Conservation (phyloP, 139 green algal genomes). For the Pleodorina starrii region DNA sequence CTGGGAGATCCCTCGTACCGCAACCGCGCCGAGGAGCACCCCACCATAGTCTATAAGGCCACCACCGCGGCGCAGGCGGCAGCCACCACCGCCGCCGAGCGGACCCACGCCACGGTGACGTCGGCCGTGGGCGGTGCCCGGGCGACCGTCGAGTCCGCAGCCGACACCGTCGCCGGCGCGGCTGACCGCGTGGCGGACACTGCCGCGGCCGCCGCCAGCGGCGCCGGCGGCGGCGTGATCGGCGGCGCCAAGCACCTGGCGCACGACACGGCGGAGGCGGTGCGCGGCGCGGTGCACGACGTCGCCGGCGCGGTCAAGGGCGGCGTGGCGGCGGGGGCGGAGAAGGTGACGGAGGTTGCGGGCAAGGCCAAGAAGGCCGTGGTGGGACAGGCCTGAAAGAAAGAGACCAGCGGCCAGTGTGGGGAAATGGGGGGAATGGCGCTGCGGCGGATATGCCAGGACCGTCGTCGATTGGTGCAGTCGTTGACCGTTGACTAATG, state of each 20-base stretch:
- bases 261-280: neutral
- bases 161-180: neutral
- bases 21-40: conserved; percentile 29
- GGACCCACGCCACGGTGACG: neutral
- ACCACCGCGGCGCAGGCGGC: neutral
- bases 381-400: neutral
- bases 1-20: conserved; percentile 30
- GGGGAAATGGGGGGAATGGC: neutral
- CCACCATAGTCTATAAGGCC: conserved; percentile 5
- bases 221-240: neutral
- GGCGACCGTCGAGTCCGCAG: neutral
- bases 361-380: neutral
- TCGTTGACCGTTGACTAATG: no score
- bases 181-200: neutral
- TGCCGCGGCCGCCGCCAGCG: neutral
- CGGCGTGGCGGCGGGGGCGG: conserved; percentile 9
- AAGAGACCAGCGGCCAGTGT: no score
- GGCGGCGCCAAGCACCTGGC: neutral
- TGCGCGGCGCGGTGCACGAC: neutral
- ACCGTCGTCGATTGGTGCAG: no score
- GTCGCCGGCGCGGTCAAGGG: conserved; percentile 19
- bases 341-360: conserved; percentile 17
- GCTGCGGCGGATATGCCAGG: neutral
- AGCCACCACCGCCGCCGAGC: neutral
- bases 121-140: neutral